Conservation (phyloP, 345 rosid genomes). For the Brassica rapa region DNA sequence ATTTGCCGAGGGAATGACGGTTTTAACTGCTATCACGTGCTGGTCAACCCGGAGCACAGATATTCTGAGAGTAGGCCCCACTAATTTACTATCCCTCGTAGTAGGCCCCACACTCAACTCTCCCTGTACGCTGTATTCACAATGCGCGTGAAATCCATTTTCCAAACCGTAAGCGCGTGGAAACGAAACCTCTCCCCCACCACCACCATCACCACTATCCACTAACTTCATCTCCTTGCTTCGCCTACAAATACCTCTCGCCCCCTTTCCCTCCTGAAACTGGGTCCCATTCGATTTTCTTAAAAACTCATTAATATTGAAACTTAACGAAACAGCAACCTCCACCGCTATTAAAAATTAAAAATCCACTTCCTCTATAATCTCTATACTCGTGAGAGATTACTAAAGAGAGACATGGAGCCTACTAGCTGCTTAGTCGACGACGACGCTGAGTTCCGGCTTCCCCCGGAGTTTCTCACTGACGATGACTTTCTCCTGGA, state of each 20-base stretch:
- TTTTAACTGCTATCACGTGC: slow-evolving; percentile 29
- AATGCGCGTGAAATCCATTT: slow-evolving; percentile 26
- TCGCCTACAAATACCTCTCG: slow-evolving; percentile 44
- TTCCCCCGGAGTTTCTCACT: slow-evolving; percentile 71
- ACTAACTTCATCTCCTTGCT: slow-evolving; percentile 1
- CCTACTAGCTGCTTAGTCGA: slow-evolving; percentile 44
- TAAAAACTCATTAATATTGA: slow-evolving; percentile 44
- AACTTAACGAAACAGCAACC: slow-evolving; percentile 48
- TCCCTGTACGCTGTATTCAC: slow-evolving; percentile 1
- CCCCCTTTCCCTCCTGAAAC: slow-evolving; percentile 9
- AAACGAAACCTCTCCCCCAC: slow-evolving; percentile 14
- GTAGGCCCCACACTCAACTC: slow-evolving; percentile 17
- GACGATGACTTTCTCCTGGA: slow-evolving; percentile 60
- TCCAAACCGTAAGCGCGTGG: slow-evolving; percentile 30
- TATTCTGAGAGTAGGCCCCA: slow-evolving; percentile 22
- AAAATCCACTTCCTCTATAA: not conserved
- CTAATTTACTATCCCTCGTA: slow-evolving; percentile 1
- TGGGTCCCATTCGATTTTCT: slow-evolving; percentile 43
- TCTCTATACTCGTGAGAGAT: not conserved
- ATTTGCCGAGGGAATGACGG: slow-evolving; percentile 22
- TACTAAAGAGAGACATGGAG: slow-evolving; percentile 46
- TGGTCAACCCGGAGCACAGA: slow-evolving; percentile 24
- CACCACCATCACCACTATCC: not conserved
- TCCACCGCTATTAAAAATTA: slow-evolving; percentile 2
- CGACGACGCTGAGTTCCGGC: slow-evolving; percentile 75